Evolutionary conservation across 1,284 basidiomycete genomes (phyloP).

Genomic region (Sparassis latifolia): DNA sequence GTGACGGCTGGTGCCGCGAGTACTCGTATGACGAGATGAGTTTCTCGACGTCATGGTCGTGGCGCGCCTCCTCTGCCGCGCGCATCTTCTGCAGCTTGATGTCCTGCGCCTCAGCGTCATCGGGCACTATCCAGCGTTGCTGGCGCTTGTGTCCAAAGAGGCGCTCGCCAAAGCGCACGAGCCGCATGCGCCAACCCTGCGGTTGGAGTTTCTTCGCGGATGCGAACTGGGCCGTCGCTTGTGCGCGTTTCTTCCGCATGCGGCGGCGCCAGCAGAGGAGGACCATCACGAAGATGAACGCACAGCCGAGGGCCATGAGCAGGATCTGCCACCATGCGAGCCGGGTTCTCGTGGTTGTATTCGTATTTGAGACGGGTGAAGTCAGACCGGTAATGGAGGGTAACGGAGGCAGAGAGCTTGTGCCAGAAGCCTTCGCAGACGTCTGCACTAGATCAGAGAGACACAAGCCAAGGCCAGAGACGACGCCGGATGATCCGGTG

Average conservation of each 20-base stretch:
- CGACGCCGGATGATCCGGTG: conserved; percentile 41
- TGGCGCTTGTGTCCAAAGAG: conserved; percentile 45
- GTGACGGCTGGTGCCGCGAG: conserved; percentile 33
- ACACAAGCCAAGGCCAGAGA: conserved; percentile 70
- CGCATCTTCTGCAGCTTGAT: conserved; percentile 37
- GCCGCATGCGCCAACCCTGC: conserved; percentile 45
- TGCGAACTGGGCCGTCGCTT: conserved; percentile 62
- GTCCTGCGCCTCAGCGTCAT: conserved; percentile 27
- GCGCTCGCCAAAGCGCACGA: conserved; percentile 49
- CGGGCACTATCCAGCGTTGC: conserved; percentile 19
- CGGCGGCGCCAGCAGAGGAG: conserved; percentile 64
- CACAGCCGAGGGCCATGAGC: conserved; percentile 73
- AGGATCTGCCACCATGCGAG: conserved; percentile 78
- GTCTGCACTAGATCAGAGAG: conserved; percentile 61
- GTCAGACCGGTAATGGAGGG: conserved; percentile 52
- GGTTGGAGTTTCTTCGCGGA: conserved; percentile 46
- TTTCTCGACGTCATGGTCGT: conserved; percentile 38
- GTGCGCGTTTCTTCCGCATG: conserved; percentile 57
- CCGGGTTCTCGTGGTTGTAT: conserved; percentile 22
- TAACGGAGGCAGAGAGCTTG: conserved; percentile 37
- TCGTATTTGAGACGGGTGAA: conserved; percentile 33
- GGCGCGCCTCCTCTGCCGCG: conserved; percentile 43
- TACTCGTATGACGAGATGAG: conserved; percentile 48
- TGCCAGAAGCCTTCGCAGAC: conserved; percentile 40
- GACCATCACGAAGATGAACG: conserved; percentile 65